Conservation (phyloP, 1,139 yeast genomes). For the Diutina scorzettiae region DNA sequence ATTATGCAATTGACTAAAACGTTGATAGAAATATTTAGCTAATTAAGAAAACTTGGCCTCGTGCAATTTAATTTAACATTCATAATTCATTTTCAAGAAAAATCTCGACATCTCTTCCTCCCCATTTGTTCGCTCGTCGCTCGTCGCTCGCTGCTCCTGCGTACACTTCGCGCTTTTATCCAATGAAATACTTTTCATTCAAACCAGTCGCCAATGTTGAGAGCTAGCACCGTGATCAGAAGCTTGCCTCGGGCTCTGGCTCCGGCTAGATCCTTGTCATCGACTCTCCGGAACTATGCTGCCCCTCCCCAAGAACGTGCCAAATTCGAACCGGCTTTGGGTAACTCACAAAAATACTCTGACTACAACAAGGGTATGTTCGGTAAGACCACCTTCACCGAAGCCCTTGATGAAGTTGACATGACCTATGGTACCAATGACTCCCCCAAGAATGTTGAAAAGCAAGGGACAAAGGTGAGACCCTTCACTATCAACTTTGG, state of each 20-base stretch:
- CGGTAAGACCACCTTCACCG: constrained; percentile 33
- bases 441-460: constrained; percentile 31
- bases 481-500: constrained; percentile 87
- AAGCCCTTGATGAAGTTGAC: constrained; percentile 35
- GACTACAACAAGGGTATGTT: constrained; percentile 11
- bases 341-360: not conserved
- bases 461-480: constrained; percentile 52
- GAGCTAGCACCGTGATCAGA: constrained; percentile 4
- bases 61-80: too few species aligned
- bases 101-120: too few species aligned
- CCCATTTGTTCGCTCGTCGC: too few species aligned
- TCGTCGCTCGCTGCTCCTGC: too few species aligned
- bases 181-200: constrained; percentile 6
- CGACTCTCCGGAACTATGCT: not conserved
- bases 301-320: constrained; percentile 1
- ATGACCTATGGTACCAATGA: constrained; percentile 31
- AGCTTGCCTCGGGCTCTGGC: constrained; percentile 5
- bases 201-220: constrained; percentile 2
- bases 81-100: too few species aligned
- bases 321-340: constrained; percentile 5
- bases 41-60: too few species aligned
- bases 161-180: not conserved
- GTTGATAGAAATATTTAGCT: too few species aligned
- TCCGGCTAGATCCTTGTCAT: not conserved
- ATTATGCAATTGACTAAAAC: too few species aligned